Percentiles rank a stretch among this genome's conserved stretches.
Evolutionary conservation across 2,329 filamentous ascomycete genomes (phyloP).

Genomic region (Bertia moriformis): DNA sequence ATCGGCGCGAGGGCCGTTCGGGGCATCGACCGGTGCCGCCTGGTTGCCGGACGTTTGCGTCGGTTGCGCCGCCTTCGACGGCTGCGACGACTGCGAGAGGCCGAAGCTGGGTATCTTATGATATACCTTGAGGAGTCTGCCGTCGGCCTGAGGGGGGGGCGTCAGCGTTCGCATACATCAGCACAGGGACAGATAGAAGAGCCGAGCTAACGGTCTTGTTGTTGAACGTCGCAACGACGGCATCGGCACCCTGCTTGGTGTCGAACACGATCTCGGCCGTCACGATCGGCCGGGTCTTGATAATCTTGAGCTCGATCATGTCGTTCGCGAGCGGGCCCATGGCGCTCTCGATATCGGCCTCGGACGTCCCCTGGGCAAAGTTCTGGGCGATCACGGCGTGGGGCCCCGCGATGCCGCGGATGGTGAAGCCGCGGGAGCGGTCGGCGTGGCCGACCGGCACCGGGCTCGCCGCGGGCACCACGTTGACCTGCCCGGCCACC

Average conservation of each 20-base stretch:
- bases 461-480: slow-evolving; percentile 14
- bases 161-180: neutral
- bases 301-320: slow-evolving; percentile 50
- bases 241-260: slow-evolving; percentile 58
- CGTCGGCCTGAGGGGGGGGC: slow-evolving; percentile 44
- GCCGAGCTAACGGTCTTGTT: slow-evolving; percentile 51
- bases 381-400: slow-evolving; percentile 65
- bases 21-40: slow-evolving; percentile 40
- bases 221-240: slow-evolving; percentile 63
- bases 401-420: slow-evolving; percentile 60
- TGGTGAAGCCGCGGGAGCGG: slow-evolving; percentile 41
- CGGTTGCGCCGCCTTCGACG: slow-evolving; percentile 14
- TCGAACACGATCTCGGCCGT: slow-evolving; percentile 67
- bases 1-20: slow-evolving; percentile 12
- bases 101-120: slow-evolving; percentile 37
- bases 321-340: slow-evolving; percentile 63
- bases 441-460: slow-evolving; percentile 15
- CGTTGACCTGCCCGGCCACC: slow-evolving; percentile 9
- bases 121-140: slow-evolving; percentile 59
- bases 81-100: no score
- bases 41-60: slow-evolving; percentile 13
- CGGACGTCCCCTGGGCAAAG: slow-evolving; percentile 69
- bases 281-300: slow-evolving; percentile 56
- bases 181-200: neutral
- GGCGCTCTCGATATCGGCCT: slow-evolving; percentile 69